Evolutionary conservation across 2,329 filamentous ascomycete species (phyloP).

Genomic region (Nothophoma quercina): DNA sequence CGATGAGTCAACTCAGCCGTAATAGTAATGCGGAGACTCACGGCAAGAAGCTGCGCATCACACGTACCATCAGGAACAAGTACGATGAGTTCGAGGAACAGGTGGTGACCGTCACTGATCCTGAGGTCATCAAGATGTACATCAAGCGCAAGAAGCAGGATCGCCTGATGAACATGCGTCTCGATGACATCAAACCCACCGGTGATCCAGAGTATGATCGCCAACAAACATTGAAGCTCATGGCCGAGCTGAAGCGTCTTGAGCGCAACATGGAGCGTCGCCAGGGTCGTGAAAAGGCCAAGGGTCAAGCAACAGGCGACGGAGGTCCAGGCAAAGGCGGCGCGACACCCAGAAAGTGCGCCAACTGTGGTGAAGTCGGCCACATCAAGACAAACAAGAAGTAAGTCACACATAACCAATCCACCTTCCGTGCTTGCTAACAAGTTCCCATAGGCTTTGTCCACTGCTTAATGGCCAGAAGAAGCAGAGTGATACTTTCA

Average conservation of each 20-base stretch:
- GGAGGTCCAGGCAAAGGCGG: conserved; percentile 55
- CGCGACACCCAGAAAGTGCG: conserved; percentile 82
- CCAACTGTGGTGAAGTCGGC: conserved; percentile 94
- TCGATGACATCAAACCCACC: conserved; percentile 68
- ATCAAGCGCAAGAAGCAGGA: conserved; percentile 76
- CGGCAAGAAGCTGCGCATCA: conserved; percentile 76
- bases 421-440: conserved; percentile 25
- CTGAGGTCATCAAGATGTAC: conserved; percentile 76
- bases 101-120: conserved; percentile 61
- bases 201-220: conserved; percentile 72
- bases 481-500: conserved; percentile 50
- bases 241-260: conserved; percentile 80
- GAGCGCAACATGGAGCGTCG: conserved; percentile 91
- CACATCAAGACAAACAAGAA: conserved; percentile 99
- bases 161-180: conserved; percentile 76
- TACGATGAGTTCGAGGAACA: conserved; percentile 69
- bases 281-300: conserved; percentile 89
- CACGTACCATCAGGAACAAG: conserved; percentile 69
- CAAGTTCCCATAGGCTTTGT: conserved; percentile 39
- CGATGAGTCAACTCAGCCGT: conserved; percentile 61
- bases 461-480: conserved; percentile 49
- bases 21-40: conserved; percentile 65
- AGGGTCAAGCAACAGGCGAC: conserved; percentile 61
- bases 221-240: conserved; percentile 68
- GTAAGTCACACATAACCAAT: conserved; percentile 56